These are phyloP conservation scores for Suillus hirtellus DNA, from an alignment of 768 basidiomycete genomes.

Conservation along the genomic window DNA sequence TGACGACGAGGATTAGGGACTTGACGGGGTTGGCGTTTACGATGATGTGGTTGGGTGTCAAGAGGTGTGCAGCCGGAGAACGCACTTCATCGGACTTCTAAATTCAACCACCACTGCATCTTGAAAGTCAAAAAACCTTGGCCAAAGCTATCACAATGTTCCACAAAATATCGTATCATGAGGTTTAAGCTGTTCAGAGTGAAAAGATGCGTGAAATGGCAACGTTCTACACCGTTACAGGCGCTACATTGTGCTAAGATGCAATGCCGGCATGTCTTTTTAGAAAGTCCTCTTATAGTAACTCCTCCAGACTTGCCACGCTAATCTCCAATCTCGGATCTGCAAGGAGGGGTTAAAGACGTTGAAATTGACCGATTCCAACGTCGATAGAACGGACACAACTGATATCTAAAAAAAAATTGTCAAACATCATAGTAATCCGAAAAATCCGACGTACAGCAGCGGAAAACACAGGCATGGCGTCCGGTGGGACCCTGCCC, in stretches of 20 bases:
- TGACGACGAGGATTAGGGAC: background rate
- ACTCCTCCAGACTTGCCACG: slow-evolving; percentile 67
- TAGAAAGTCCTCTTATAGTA: slow-evolving; percentile 44
- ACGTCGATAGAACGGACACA: slow-evolving; percentile 56
- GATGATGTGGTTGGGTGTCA: slow-evolving; percentile 36
- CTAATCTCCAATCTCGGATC: slow-evolving; percentile 71
- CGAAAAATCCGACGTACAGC: slow-evolving; percentile 52
- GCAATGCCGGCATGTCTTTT: slow-evolving; percentile 33
- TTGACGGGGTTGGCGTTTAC: slow-evolving; percentile 24
- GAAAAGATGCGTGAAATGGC: slow-evolving; percentile 1
- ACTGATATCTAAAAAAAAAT: slow-evolving; percentile 58
- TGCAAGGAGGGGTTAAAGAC: slow-evolving; percentile 66
- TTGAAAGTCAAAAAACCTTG: background rate
- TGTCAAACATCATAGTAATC: slow-evolving; percentile 8
- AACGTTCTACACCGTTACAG: slow-evolving; percentile 9
- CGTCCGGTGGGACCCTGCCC: slow-evolving; percentile 53
- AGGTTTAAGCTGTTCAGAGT: background rate
- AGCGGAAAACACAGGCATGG: slow-evolving; percentile 70
- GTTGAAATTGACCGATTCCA: slow-evolving; percentile 73
- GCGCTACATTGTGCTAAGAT: slow-evolving; percentile 13
- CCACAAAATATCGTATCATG: slow-evolving; percentile 5
- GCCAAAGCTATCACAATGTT: background rate
- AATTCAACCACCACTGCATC: slow-evolving; percentile 27
- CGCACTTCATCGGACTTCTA: slow-evolving; percentile 37
- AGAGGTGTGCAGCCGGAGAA: slow-evolving; percentile 33